phyloP scores from a whole-genome alignment of 2,329 filamentous ascomycete genomes.

The Fusarium sp. region DNA sequence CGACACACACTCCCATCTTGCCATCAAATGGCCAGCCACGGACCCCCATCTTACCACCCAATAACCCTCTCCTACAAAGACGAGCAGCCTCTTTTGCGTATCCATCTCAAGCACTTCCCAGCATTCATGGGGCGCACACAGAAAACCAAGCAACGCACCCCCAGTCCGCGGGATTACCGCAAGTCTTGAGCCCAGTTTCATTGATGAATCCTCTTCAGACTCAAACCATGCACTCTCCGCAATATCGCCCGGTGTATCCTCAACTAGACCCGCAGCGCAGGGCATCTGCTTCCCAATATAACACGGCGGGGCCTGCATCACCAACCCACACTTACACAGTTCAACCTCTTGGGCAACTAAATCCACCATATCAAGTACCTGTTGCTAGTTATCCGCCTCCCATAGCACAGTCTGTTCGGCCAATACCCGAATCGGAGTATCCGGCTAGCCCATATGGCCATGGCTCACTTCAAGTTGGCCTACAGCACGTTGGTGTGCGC shows the following conservation, averaged over 20 bases:
- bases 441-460: constrained; percentile 59
- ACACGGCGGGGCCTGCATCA: background rate
- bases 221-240: constrained; percentile 24
- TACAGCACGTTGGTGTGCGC: constrained; percentile 62
- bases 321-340: constrained; percentile 11
- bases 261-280: constrained; percentile 10
- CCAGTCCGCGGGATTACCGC: constrained; percentile 14
- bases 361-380: constrained; percentile 13
- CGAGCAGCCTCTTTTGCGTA: constrained; percentile 32
- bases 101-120: constrained; percentile 28
- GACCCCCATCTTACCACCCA: constrained; percentile 22
- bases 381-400: background rate
- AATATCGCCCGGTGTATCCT: constrained; percentile 13
- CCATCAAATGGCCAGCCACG: constrained; percentile 11
- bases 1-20: constrained; percentile 9
- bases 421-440: constrained; percentile 53
- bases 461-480: constrained; percentile 57
- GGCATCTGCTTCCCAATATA: constrained; percentile 14
- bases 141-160: constrained; percentile 10
- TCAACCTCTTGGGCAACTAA: constrained; percentile 1
- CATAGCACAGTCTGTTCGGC: constrained; percentile 1
- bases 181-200: constrained; percentile 13
- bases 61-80: constrained; percentile 13
- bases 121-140: background rate
- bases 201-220: constrained; percentile 6